Evolutionary conservation across 129 eudicot species (phyloP), one percentile per base, ranked within the genome.

Genomic region (Helianthus tuberosus): DNA sequence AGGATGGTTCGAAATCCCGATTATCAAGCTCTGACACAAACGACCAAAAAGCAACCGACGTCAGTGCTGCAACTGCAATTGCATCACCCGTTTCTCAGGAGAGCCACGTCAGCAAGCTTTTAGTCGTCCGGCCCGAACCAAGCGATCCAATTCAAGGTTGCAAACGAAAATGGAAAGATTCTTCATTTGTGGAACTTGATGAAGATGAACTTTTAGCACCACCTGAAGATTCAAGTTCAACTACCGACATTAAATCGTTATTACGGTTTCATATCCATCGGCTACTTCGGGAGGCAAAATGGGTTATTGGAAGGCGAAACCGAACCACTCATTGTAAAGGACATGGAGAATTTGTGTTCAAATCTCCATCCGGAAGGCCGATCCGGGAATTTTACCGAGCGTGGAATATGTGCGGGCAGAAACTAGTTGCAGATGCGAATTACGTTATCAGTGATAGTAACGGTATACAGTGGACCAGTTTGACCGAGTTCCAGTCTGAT

Each of bases 61-160:
- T 69, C 43, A 38, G 72, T 57, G 83, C 77, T 63, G 76, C 92
- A 15, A 84, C 77, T 63, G 76, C 92, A 15, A 84, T 93, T 66
- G 93, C 92, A 67, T 91, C 96, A 23, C 99, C 97, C 48, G 88
- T 85, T 77, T 91, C 99, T 62, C 99, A 90, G 80, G 99, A 94
- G 81, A 94, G 99, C 84, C 84, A 74, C n/a, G 97, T 83, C 35
- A 90, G 86, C 86, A 90, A 88, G 79, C 86, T 80, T 70, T 80
- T 90, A 81, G 88, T 77, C 47, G 17, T 64, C 16, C 71, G 70
- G 62, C 79, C 88, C 10, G 88, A 76, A 49, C 63, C 81, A 25
- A 68, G 55, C 10, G 88, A 76, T 43, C 63, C 81, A 25, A 68
- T 61, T 68, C 86, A 62, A n/a, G 16, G 53, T 20, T 29, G 39